Evolutionary conservation across 352 stramenopile genomes (phyloP), one percentile per base, ranked within the genome.

Genomic region (Globisporangium canariense): DNA sequence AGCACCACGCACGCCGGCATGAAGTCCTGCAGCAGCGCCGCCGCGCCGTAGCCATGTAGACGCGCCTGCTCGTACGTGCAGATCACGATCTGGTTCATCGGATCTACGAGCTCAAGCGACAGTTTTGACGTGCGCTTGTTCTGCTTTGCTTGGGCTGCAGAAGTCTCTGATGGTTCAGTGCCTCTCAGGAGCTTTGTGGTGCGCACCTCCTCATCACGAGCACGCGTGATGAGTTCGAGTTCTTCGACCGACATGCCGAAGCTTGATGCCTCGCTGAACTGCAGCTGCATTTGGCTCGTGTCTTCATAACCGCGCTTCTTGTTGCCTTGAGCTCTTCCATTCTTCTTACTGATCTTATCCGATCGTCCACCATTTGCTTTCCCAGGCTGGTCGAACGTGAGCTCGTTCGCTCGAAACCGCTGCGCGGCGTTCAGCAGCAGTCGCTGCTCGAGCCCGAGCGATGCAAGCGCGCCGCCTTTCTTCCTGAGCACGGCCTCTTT

Each of bases 1-100:
- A 99, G 67, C 16, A 99, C 73, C 38, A 99, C 94, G 53, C 90
- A 96, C 20, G 69, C 69, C 47, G 97, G 97, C 69, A 89, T 75
- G 11, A 98, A 62, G 69, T 98, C 94, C 14, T 98, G 73, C 4
- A 99, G 76, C 58, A 97, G 73, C 10, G 83, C 77, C 1, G 73
- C 77, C 10, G 83, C 70, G 16, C 80, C 83, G 49, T 86, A 74
- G 9, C 78, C 74, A 52, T 90, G 80, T 36, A 85, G 63, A 25
- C 74, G 74, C 28, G 87, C 86, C 67, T 96, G 85, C 13, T 85
- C 81, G 61, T 94, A 95, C 28, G 88, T 94, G 62, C 78, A 91
- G 10, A 96, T 32, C 25, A 94, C 73, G 14, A 94, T 69, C 14
- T 87, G 82, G 18, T 83, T 70, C 45, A 66, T 38, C 0, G 74